Base-by-base conservation (phyloP, 2,329 filamentous ascomycete genomes). In the Ceratocystis alfenasii region DNA sequence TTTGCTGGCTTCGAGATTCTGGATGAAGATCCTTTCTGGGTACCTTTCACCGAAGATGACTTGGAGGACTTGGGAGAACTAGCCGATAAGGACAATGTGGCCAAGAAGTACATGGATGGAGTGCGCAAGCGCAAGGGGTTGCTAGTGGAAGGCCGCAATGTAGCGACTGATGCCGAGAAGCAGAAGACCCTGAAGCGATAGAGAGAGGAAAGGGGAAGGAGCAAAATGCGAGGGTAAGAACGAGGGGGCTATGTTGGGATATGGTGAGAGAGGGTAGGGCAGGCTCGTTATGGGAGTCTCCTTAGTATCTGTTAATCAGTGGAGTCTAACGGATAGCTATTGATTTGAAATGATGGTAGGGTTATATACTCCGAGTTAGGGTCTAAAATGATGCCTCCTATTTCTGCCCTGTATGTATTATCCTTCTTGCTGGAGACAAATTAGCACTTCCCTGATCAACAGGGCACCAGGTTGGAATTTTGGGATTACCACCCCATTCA, bases 1-100 rank as follows among this genome's bases (percentile, higher is more conserved):
- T 99, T 97, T 74, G 84, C 89, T 6, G 94, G 94, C 0, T 99
- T 92, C 73, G 90, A 96, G 75, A 83, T 95, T 70, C 80, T 97
- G 1, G 91, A 97, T 74, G 88, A 96, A 76, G 94, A 99, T 78
- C 94, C 94, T 0, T 95, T 95, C 78, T 99, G 94, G 94, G 91
- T 95, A 60, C 94, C 94, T 1, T 91, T 90, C 70, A 97, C 93
- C 0, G 94, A 97, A 73, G 94, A 97, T 74, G 90, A 99, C 73
- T 77, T 99, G 63, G 94, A 99, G 80, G 94, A 99, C 78, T 77
- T 99, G 68, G 94, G 94, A 30, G 93, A 97, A 79, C 79, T 93
- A 74, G 94, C 90, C 3, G 94, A 99, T 77, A 84, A 84, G 73
- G 94, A 97, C 80, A 97, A 96, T 76, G 89, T 97, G 63, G 94